Base-by-base conservation (phyloP, 2,329 filamentous ascomycete genomes). In the Fusarium domesticum region DNA sequence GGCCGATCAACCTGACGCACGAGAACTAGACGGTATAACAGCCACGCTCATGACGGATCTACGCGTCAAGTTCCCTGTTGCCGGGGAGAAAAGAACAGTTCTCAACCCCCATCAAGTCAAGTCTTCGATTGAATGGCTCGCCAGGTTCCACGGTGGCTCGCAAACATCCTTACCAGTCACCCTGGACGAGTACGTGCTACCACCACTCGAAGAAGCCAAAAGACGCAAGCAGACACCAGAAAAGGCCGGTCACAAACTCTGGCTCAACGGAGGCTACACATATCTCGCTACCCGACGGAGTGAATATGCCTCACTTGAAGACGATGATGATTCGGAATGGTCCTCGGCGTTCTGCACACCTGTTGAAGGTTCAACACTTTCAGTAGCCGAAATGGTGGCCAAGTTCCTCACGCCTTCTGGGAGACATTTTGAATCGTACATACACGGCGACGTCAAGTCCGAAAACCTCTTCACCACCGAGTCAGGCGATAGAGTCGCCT, bases 381-480 rank as follows among this genome's bases (percentile, higher is more conserved):
- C 75, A 0, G 58, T 77, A 1, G 74, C 80, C 0, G 76, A 84
- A 51, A 62, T 74, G 47, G 79, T 73, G 3, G 80, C 81, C 1
- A 49, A 62, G 0, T 70, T 78, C 11, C 64, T 83, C 11, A 70
- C 69, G 0, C 77, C 78, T 0, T 61, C 57, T 5, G 71, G 70
- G 6, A 61, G 71, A 12, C 43, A 65, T 0, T 68, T 71, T 1
- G 72, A 84, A 50, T 82, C 81, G 0, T 71, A 80, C 14, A 78
- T 87, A 6, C 83, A 87, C 54, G 83, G 83, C 6, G 83, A 87
- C 44, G 81, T 85, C 39, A 87, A 87, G 61, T 83, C 78, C 0
- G 82, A 85, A 53, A 87, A 87, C 46, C 70, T 86, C 6, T 85
- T 85, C 56, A 79, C 78, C 0, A 80, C 68, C 0, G 45, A 57